Evolutionary conservation across 345 rosid species (phyloP), one percentile per base, ranked within the genome.

Genomic region (Kandelia obovata): DNA sequence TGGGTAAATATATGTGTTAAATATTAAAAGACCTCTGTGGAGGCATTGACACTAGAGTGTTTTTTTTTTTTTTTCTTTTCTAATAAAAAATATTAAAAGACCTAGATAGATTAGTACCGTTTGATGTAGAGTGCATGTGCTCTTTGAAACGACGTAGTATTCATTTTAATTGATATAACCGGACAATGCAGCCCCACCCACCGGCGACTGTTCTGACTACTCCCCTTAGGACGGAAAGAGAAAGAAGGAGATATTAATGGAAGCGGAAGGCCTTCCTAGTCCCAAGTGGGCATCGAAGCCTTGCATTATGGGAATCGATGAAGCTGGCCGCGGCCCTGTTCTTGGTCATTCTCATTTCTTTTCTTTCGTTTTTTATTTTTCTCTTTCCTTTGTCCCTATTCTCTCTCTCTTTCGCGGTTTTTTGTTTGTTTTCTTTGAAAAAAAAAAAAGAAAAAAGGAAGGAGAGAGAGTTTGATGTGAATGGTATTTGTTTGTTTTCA

Each of bases 261-360:
- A 80, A 43, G 80, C 76, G 63, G 76, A 83, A 72, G 35, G 78
- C 21, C 71, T 79, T 35, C 0, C 2, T 2, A 64, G 74, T 3
- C 88, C 87, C 7, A 70, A 77, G 59, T 93, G 97, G 98, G 90
- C 86, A 3, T 86, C 95, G 34, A 73, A 67, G 43, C 96, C 96
- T 69, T 93, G 98, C 81, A 79, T 91, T 46, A 91, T 91, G 87
- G 98, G 98, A 46, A 93, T 93, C 79, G 96, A 93, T 66, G 97
- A 93, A 82, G 97, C 97, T 56, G 97, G 97, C 10, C 95, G 98
- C 61, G 97, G 95, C 65, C 97, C 98, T 60, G 96, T 93, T 70
- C 84, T 89, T 37, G 97, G 96, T 87, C 47, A 3, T 43, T 43
- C 17, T 43, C 16, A 53, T 31, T 5, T 7, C 7, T 7, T 1